These are phyloP conservation scores for Aspergillus pseudoterreus DNA, from an alignment of 2,329 filamentous ascomycete genomes.

Conservation along the genomic window DNA sequence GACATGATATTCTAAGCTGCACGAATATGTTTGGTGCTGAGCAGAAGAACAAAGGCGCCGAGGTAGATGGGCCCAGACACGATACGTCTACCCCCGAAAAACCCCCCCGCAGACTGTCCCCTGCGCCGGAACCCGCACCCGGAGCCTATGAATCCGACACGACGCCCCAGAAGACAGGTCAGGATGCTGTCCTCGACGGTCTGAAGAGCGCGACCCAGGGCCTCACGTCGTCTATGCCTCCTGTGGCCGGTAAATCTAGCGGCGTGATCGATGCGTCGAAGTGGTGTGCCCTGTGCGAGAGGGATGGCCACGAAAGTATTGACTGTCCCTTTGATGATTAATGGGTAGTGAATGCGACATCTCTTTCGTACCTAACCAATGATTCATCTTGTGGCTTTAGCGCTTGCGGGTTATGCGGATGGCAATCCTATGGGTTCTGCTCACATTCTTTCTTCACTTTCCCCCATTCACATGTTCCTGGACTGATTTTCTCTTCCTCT, in stretches of 20 bases:
- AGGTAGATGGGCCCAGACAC: constrained; percentile 11
- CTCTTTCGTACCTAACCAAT: constrained; percentile 3
- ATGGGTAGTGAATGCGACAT: constrained; percentile 9
- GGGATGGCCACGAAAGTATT: constrained; percentile 93
- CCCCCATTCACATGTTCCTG: constrained; percentile 11
- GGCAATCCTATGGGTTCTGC: constrained; percentile 1
- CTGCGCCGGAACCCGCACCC: constrained; percentile 9
- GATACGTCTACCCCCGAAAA: constrained; percentile 14
- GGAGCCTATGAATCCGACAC: constrained; percentile 14
- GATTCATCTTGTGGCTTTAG: constrained; percentile 1
- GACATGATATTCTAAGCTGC: constrained; percentile 92
- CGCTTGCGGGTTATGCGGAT: not conserved
- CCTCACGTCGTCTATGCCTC: constrained; percentile 48
- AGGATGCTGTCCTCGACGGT: constrained; percentile 41
- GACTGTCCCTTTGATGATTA: constrained; percentile 86
- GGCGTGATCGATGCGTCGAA: constrained; percentile 77
- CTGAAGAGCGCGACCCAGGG: constrained; percentile 37
- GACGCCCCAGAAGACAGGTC: constrained; percentile 36
- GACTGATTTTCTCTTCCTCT: constrained; percentile 5
- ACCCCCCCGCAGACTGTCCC: constrained; percentile 14
- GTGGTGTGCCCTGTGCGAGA: constrained; percentile 96
- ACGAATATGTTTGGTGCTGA: constrained; percentile 73
- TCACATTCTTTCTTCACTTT: not conserved
- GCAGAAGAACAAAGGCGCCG: constrained; percentile 16
- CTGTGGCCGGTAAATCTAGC: constrained; percentile 73